phyloP scores from a whole-genome alignment of 2,329 filamentous ascomycete species.

The Myriosclerotinia scirpicola region DNA sequence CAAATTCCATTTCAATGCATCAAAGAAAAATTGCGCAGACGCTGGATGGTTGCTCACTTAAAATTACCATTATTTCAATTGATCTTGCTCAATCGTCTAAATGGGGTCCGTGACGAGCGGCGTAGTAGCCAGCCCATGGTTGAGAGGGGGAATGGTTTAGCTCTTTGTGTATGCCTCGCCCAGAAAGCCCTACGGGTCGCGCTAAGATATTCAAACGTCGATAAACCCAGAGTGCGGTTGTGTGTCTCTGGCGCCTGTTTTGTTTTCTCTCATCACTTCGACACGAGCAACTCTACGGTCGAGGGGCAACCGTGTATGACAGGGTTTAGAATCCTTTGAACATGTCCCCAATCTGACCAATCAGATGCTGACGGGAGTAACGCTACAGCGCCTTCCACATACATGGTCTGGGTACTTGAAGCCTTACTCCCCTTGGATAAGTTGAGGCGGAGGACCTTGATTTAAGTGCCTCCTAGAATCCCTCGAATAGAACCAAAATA shows the following conservation, averaged over 20 bases:
- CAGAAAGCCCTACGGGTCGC: constrained; percentile 24
- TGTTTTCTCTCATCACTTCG: constrained; percentile 21
- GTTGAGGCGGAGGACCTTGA: constrained; percentile 37
- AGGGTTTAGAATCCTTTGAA: constrained; percentile 23
- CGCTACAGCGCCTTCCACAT: constrained; percentile 24
- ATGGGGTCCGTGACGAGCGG: constrained; percentile 23
- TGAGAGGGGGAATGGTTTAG: constrained; percentile 13
- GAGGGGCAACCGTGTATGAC: constrained; percentile 20
- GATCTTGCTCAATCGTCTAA: constrained; percentile 10
- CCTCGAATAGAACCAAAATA: constrained; percentile 38
- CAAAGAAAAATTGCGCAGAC: background rate
- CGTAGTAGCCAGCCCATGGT: constrained; percentile 21
- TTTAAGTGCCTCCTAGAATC: constrained; percentile 35
- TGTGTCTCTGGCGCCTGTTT: constrained; percentile 25
- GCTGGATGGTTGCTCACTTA: constrained; percentile 14
- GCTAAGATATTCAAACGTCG: constrained; percentile 22
- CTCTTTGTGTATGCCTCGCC: constrained; percentile 19
- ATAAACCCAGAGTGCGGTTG: constrained; percentile 42
- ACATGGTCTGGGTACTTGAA: constrained; percentile 32
- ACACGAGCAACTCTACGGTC: constrained; percentile 16
- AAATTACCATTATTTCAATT: constrained; percentile 20
- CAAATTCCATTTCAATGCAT: constrained; percentile 11
- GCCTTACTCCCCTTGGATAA: constrained; percentile 33
- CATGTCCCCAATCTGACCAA: constrained; percentile 22
- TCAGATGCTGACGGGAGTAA: constrained; percentile 23